Percentiles rank a stretch among this genome's conserved stretches.
Conservation (phyloP, 768 basidiomycete species). For the Russula sp. region DNA sequence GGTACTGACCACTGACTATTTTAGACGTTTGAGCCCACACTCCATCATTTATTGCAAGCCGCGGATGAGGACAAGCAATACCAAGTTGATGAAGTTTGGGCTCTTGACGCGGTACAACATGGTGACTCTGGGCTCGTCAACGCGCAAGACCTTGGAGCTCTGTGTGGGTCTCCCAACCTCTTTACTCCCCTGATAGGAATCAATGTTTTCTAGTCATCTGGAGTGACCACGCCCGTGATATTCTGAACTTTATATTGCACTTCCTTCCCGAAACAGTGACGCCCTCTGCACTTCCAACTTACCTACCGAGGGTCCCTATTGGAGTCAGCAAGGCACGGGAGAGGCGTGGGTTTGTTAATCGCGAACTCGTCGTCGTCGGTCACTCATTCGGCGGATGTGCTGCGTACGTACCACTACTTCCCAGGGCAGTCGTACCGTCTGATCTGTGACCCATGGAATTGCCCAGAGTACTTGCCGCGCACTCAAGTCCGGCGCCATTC, state of each 20-base stretch:
- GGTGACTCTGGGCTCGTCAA: constrained; percentile 82
- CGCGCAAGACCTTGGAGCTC: constrained; percentile 40
- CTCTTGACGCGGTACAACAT: constrained; percentile 77
- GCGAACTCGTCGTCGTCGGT: constrained; percentile 62
- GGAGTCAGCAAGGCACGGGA: constrained; percentile 37
- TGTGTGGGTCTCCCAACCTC: constrained; percentile 40
- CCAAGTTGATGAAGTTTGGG: constrained; percentile 67
- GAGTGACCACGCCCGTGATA: constrained; percentile 70
- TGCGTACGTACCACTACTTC: constrained; percentile 40
- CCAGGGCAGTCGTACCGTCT: constrained; percentile 1
- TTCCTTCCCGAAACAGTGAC: constrained; percentile 48
- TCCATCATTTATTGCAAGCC: constrained; percentile 45
- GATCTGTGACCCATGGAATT: not conserved
- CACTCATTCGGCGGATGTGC: constrained; percentile 84
- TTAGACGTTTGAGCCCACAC: constrained; percentile 74
- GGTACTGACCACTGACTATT: not conserved
- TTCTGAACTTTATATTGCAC: constrained; percentile 63
- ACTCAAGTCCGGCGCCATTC: constrained; percentile 59
- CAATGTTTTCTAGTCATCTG: constrained; percentile 51
- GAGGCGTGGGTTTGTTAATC: constrained; percentile 40
- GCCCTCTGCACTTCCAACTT: constrained; percentile 38
- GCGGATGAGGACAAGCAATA: constrained; percentile 26
- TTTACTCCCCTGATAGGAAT: not conserved
- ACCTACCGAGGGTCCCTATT: constrained; percentile 43
- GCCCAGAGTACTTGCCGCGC: constrained; percentile 56